Evolutionary conservation across 306 rosid species (phyloP).

Genomic region (Leucaena leucocephala): DNA sequence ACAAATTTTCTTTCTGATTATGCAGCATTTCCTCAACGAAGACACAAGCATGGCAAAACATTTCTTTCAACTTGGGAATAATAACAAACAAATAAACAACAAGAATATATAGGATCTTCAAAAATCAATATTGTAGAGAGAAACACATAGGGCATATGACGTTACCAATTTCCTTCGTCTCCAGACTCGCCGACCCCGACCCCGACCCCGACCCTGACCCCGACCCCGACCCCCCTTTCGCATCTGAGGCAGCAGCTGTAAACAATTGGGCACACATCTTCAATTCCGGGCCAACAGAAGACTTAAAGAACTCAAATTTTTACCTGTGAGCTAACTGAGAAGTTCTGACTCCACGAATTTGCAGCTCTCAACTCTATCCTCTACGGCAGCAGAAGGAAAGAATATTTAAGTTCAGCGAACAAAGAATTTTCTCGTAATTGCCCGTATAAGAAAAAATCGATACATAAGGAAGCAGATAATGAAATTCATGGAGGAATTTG

Average conservation of each 20-base stretch:
- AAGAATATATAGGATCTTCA: background rate
- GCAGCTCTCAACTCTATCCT: conserved; percentile 49
- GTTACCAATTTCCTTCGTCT: conserved; percentile 83
- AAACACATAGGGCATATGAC: background rate
- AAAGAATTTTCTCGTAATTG: background rate
- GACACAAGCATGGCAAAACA: background rate
- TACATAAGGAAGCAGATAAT: background rate
- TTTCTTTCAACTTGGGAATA: conserved; percentile 16
- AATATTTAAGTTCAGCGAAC: background rate
- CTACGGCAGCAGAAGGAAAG: conserved; percentile 46
- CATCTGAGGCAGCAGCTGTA: conserved; percentile 60
- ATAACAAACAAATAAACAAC: conserved; percentile 39
- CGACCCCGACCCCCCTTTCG: conserved; percentile 38
- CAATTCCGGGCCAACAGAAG: background rate
- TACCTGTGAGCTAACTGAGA: conserved; percentile 56
- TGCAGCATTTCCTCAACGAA: background rate
- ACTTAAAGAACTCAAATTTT: conserved; percentile 3
- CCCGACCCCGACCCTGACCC: background rate
- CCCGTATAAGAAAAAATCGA: background rate
- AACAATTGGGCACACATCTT: conserved; percentile 28
- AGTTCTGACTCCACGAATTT: conserved; percentile 47
- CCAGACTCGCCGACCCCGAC: conserved; percentile 67
- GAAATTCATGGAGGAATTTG: background rate
- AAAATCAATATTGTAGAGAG: background rate
- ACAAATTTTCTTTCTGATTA: background rate